Evolutionary conservation across 1,284 basidiomycete genomes (phyloP).

Genomic region (Meripilus lineatus): DNA sequence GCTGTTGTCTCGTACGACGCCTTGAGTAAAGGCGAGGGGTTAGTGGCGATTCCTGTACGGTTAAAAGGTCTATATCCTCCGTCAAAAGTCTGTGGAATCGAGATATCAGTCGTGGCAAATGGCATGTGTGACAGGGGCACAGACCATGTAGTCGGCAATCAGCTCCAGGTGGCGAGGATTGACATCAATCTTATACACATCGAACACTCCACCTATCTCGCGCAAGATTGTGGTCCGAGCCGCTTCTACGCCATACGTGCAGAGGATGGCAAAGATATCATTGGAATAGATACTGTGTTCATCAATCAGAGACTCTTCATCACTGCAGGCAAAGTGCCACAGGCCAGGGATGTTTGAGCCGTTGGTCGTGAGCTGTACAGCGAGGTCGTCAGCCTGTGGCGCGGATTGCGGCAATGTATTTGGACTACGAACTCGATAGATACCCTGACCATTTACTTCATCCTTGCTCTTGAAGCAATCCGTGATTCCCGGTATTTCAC

Average conservation of each 20-base stretch:
- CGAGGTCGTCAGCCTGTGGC: too few species aligned
- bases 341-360: constrained; percentile 91
- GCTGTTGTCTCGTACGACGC: constrained; percentile 98
- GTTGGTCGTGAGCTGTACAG: constrained; percentile 75
- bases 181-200: constrained; percentile 97
- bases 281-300: constrained; percentile 88
- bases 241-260: constrained; percentile 96
- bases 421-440: constrained; percentile 37
- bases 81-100: constrained; percentile 76
- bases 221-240: constrained; percentile 88
- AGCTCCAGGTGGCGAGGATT: constrained; percentile 93
- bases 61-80: constrained; percentile 99
- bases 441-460: constrained; percentile 49
- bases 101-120: constrained; percentile 7
- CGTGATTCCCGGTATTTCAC: constrained; percentile 83
- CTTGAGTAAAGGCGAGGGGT: constrained; percentile 92
- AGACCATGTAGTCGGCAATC: constrained; percentile 98
- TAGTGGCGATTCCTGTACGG: constrained; percentile 88
- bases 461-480: constrained; percentile 76
- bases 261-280: constrained; percentile 91
- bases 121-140: constrained; percentile 3
- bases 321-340: constrained; percentile 78
- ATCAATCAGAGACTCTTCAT: constrained; percentile 69
- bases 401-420: neutral
- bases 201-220: constrained; percentile 92